phyloP scores from a whole-genome alignment of 192 early-diverging fungal genomes.

The Coemansia sp. region DNA sequence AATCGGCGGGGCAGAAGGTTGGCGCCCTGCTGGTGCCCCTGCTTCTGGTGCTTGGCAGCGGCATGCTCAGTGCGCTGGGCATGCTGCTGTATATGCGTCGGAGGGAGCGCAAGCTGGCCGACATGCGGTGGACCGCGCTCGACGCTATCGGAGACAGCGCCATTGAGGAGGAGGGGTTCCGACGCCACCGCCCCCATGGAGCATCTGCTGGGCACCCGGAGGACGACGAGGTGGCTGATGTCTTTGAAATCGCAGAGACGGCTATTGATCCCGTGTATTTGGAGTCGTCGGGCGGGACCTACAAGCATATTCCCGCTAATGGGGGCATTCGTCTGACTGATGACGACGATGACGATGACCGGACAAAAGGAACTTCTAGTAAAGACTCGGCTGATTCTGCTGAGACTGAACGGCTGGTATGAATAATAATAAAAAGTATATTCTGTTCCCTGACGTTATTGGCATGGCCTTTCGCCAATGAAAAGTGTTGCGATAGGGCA shows the following conservation, averaged over 20 bases:
- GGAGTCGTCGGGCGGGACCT: not conserved
- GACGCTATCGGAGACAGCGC: constrained; percentile 14
- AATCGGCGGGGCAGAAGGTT: constrained; percentile 15
- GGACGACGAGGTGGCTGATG: constrained; percentile 30
- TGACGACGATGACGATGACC: constrained; percentile 10
- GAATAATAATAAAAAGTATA: not conserved
- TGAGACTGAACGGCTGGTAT: constrained; percentile 28
- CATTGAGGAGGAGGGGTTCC: constrained; percentile 17
- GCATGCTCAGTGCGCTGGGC: constrained; percentile 23
- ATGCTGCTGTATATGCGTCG: constrained; percentile 41
- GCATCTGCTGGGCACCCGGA: constrained; percentile 10
- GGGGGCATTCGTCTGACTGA: not conserved
- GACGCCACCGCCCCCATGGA: not conserved
- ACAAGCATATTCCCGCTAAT: not conserved
- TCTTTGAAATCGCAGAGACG: constrained; percentile 30
- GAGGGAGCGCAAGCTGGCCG: constrained; percentile 34
- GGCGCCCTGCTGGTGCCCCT: constrained; percentile 4
- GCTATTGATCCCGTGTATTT: constrained; percentile 1
- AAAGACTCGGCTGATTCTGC: constrained; percentile 11
- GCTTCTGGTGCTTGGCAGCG: not conserved
- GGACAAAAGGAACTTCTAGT: constrained; percentile 13
- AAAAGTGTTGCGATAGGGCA: too few species aligned
- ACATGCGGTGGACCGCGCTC: constrained; percentile 43
- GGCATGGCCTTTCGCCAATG: too few species aligned
- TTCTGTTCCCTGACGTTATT: too few species aligned